A percentile compares a stretch with the other conserved stretches of the same genome.
These are phyloP conservation scores for Solanum aculeatissimum DNA, from an alignment of 305 asterid species.

Conservation along the genomic window DNA sequence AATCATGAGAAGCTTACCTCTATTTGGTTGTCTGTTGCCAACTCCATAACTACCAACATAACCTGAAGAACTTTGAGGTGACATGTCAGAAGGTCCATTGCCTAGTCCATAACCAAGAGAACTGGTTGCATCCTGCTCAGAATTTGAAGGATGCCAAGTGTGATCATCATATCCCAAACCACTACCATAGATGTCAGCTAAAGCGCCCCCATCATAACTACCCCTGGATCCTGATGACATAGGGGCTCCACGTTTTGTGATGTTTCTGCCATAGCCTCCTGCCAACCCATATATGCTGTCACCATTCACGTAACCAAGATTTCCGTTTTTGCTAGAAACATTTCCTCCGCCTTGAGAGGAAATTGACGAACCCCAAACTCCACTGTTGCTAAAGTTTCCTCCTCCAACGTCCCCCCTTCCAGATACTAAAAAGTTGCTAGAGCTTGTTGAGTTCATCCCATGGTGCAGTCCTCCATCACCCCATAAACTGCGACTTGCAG, in stretches of 20 bases:
- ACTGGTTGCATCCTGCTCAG: slow-evolving; percentile 14
- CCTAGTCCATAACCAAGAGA: slow-evolving; percentile 15
- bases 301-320: slow-evolving; percentile 7
- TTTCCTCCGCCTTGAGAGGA: slow-evolving; percentile 12
- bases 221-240: slow-evolving; percentile 7
- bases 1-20: slow-evolving; percentile 8
- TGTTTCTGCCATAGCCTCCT: slow-evolving; percentile 6
- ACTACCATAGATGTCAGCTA: slow-evolving; percentile 14
- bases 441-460: slow-evolving; percentile 4
- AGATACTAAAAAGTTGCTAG: slow-evolving; percentile 9
- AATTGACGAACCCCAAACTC: slow-evolving; percentile 18
- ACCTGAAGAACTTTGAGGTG: slow-evolving; percentile 12
- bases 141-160: slow-evolving; percentile 7
- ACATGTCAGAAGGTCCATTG: slow-evolving; percentile 4
- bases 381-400: slow-evolving; percentile 5
- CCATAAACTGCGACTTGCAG: slow-evolving; percentile 24
- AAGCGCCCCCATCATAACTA: slow-evolving; percentile 10
- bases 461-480: slow-evolving; percentile 21
- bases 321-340: slow-evolving; percentile 4
- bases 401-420: slow-evolving; percentile 9
- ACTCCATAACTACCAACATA: slow-evolving; percentile 14
- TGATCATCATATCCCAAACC: slow-evolving; percentile 11
- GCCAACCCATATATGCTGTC: slow-evolving; percentile 6
- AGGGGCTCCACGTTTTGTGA: background rate
- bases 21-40: slow-evolving; percentile 7